Evolutionary conservation across 2,329 filamentous ascomycete genomes (phyloP).

Genomic region (Colletotrichum liaoningense): DNA sequence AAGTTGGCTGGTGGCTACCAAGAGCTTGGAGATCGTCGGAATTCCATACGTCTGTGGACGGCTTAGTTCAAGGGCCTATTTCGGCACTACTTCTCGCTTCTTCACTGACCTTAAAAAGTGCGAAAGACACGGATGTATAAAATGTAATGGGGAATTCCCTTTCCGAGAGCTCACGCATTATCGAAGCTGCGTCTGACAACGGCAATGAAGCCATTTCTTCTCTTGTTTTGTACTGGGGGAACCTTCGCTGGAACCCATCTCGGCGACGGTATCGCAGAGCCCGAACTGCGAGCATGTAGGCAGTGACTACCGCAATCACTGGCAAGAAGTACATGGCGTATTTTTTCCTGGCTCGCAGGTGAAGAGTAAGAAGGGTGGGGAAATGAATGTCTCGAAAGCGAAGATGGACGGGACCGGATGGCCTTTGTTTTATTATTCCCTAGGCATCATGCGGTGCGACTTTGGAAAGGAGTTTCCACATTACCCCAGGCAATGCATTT

Average conservation of each 20-base stretch:
- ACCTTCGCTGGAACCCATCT: background rate
- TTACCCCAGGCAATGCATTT: background rate
- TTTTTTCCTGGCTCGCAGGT: background rate
- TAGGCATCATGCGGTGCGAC: background rate
- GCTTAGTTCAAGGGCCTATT: background rate
- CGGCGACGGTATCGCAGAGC: conserved; percentile 16
- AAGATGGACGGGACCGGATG: fast-evolving
- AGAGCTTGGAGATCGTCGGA: conserved; percentile 61
- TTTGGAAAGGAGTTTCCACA: background rate
- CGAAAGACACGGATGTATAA: conserved; percentile 65
- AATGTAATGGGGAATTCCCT: conserved; percentile 67
- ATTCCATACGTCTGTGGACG: conserved; percentile 58
- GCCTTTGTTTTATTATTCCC: background rate
- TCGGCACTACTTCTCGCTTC: background rate
- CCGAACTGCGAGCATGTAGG: conserved; percentile 1
- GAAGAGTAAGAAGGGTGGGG: background rate
- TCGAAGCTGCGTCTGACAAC: conserved; percentile 1
- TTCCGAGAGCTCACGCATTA: conserved; percentile 55
- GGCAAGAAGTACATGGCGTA: conserved; percentile 1
- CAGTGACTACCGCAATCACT: background rate
- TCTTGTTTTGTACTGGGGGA: conserved; percentile 11
- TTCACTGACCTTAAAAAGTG: conserved; percentile 63
- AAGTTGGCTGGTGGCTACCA: conserved; percentile 62
- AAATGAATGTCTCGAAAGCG: background rate
- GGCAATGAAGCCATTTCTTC: conserved; percentile 28